phyloP scores from a whole-genome alignment of 2,329 filamentous ascomycete genomes.

The Colletotrichum theobromicola region DNA sequence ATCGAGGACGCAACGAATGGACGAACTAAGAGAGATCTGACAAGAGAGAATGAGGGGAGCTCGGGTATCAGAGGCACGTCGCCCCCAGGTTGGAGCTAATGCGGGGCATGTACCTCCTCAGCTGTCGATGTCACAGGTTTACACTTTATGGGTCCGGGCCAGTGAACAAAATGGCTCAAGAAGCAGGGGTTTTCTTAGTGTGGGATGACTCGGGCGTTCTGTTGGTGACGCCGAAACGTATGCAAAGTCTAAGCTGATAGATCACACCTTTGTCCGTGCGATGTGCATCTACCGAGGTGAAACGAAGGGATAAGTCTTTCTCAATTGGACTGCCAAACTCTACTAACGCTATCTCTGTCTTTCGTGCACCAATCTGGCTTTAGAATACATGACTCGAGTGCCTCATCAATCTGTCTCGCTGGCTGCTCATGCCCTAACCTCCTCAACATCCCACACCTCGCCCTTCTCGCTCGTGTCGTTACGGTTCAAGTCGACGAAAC shows the following conservation, averaged over 20 bases:
- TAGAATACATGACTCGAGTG: neutral
- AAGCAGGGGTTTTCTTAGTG: neutral
- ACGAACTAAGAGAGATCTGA: neutral
- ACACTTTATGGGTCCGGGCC: slow-evolving; percentile 1
- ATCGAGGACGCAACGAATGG: neutral
- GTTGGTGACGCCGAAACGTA: neutral
- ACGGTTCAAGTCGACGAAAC: slow-evolving; percentile 26
- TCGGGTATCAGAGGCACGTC: neutral
- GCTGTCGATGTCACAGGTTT: neutral
- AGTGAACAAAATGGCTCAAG: neutral
- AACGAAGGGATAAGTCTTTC: neutral
- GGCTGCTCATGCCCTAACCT: neutral
- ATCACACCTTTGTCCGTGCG: neutral
- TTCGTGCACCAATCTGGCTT: neutral
- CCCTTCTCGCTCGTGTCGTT: neutral
- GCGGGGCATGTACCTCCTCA: neutral
- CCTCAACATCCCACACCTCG: slow-evolving; percentile 5
- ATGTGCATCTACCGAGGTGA: neutral
- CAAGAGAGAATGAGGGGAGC: neutral
- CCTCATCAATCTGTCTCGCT: neutral
- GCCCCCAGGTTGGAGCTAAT: neutral
- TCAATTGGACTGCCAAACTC: neutral
- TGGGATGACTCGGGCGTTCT: neutral
- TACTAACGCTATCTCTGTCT: neutral
- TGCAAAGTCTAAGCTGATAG: neutral